Percentiles rank a stretch among this genome's conserved stretches.
phyloP scores from a whole-genome alignment of 2,329 filamentous ascomycete species.

The Stagonosporopsis rhizophila region DNA sequence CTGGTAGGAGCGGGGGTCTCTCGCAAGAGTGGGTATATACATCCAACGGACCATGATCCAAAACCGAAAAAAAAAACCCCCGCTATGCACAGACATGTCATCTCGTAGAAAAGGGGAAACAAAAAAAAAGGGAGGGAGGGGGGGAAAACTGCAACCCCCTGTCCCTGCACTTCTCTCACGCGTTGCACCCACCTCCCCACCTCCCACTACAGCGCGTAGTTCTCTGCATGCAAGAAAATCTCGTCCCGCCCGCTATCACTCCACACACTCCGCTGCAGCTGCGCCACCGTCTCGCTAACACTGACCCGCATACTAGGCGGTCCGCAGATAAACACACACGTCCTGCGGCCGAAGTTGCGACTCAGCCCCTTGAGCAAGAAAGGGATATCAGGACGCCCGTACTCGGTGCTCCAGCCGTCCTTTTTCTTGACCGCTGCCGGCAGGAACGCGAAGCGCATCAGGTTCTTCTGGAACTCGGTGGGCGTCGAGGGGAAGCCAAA shows the following conservation, averaged over 20 bases:
- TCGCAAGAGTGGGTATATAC: too few species aligned
- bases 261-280: constrained; percentile 84
- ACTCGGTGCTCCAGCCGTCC: constrained; percentile 90
- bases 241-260: constrained; percentile 80
- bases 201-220: constrained; percentile 76
- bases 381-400: constrained; percentile 85
- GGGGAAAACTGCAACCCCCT: too few species aligned
- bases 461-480: constrained; percentile 84
- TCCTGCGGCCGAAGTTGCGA: constrained; percentile 79
- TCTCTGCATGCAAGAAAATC: constrained; percentile 93
- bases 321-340: constrained; percentile 92
- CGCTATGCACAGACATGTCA: constrained; percentile 37
- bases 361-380: constrained; percentile 87
- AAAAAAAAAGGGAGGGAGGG: too few species aligned
- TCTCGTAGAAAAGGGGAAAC: too few species aligned
- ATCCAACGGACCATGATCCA: too few species aligned
- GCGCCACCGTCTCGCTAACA: constrained; percentile 84
- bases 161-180: too few species aligned
- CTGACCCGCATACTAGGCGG: constrained; percentile 86
- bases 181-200: too few species aligned
- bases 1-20: too few species aligned
- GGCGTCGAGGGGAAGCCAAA: constrained; percentile 82
- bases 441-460: constrained; percentile 90
- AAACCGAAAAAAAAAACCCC: not conserved
- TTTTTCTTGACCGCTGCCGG: constrained; percentile 58